Conservation (phyloP, 495 filamentous ascomycete genomes). For the Pyrenula aspistea region DNA sequence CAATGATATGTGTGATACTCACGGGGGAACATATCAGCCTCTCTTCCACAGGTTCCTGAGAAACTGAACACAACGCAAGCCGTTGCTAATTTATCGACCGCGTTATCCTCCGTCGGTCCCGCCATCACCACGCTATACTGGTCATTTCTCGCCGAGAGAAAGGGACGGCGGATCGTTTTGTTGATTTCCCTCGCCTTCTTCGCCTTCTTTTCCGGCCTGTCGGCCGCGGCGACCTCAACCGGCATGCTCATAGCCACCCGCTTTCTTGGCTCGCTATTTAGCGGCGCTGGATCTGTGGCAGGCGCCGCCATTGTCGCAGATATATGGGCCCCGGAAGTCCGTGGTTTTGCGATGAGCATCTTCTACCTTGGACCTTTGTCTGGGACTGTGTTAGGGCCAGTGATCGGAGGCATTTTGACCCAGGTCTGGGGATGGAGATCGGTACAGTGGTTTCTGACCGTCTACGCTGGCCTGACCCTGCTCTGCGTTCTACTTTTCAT, state of each 20-base stretch:
- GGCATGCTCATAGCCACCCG: not conserved
- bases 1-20: no score
- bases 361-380: not conserved
- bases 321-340: not conserved
- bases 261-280: not conserved
- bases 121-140: not conserved
- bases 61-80: not conserved
- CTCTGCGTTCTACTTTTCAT: conserved; percentile 42
- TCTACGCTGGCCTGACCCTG: conserved; percentile 36
- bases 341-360: not conserved
- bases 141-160: not conserved
- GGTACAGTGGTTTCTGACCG: conserved; percentile 65
- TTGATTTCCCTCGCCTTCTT: not conserved
- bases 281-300: no score
- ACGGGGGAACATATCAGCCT: no score
- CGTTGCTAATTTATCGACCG: not conserved
- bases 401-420: conserved; percentile 53
- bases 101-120: not conserved
- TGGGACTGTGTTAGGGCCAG: conserved; percentile 27
- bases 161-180: not conserved
- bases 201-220: not conserved
- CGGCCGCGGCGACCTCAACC: not conserved
- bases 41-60: not conserved
- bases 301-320: not conserved
- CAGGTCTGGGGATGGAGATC: conserved; percentile 54